These are phyloP conservation scores for Fusarium denticulatum DNA, from an alignment of 2,329 filamentous ascomycete species.

Conservation along the genomic window DNA sequence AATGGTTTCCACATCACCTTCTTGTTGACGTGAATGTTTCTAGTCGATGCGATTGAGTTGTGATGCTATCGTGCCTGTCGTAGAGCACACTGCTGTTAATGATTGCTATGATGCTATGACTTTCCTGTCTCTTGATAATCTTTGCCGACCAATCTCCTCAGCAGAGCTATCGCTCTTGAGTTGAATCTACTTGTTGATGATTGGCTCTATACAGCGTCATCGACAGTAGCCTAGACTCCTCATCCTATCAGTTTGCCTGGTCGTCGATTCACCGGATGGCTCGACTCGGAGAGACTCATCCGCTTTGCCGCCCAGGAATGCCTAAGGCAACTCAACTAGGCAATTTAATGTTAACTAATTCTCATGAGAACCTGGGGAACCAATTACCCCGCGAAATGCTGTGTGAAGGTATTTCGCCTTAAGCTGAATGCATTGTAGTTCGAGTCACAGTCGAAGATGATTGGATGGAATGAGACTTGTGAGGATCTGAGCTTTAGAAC, in stretches of 20 bases:
- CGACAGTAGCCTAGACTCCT: conserved; percentile 16
- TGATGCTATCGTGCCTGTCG: conserved; percentile 35
- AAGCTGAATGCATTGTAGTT: neutral
- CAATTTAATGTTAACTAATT: neutral
- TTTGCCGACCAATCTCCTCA: neutral
- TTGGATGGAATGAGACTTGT: neutral
- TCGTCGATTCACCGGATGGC: conserved; percentile 22
- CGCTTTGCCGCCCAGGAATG: neutral
- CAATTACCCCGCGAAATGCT: conserved; percentile 27
- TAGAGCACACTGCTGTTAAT: conserved; percentile 2
- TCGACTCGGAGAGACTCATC: conserved; percentile 15
- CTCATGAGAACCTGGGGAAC: conserved; percentile 1
- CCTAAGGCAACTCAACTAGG: conserved; percentile 9
- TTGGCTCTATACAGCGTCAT: conserved; percentile 25
- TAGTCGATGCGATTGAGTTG: conserved; percentile 26
- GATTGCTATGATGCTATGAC: neutral
- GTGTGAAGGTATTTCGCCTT: neutral
- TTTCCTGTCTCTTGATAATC: neutral
- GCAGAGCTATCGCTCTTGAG: neutral
- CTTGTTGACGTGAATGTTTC: conserved; percentile 24
- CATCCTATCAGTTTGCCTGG: neutral
- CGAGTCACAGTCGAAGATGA: neutral
- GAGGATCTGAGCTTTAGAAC: neutral
- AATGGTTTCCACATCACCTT: conserved; percentile 61
- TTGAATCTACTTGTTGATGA: neutral